Evolutionary conservation across 2,329 filamentous ascomycete species (phyloP).

Genomic region (Diaporthe sp.): DNA sequence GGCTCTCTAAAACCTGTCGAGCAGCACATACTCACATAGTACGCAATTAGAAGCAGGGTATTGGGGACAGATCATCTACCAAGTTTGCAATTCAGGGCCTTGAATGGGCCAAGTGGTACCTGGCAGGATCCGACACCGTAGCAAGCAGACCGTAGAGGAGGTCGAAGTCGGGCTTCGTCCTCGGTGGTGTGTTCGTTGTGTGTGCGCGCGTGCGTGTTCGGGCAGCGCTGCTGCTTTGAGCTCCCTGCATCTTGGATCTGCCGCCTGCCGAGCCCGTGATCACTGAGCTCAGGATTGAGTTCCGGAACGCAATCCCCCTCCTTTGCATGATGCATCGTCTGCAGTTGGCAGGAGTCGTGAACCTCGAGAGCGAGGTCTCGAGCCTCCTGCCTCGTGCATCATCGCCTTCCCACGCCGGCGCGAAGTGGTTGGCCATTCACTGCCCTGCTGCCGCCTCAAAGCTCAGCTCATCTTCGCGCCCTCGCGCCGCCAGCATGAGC

Average conservation of each 20-base stretch:
- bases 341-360: constrained; percentile 34
- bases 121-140: constrained; percentile 23
- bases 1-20: neutral
- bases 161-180: constrained; percentile 13
- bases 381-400: constrained; percentile 18
- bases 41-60: neutral
- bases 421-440: neutral
- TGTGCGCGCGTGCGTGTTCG: constrained; percentile 10
- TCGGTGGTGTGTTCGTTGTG: neutral
- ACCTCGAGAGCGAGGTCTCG: constrained; percentile 19
- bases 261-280: constrained; percentile 37
- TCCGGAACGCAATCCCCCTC: constrained; percentile 36
- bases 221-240: constrained; percentile 38
- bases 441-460: constrained; percentile 15
- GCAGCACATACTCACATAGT: neutral
- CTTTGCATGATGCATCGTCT: constrained; percentile 35
- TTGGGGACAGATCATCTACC: neutral
- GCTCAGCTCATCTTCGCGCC: constrained; percentile 4
- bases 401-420: neutral
- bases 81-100: neutral
- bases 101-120: constrained; percentile 5
- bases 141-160: neutral
- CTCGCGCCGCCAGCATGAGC: neutral
- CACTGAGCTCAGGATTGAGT: constrained; percentile 36
- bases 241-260: constrained; percentile 38